Base-by-base conservation (phyloP, 495 filamentous ascomycete species). In the Copromyces sp. region DNA sequence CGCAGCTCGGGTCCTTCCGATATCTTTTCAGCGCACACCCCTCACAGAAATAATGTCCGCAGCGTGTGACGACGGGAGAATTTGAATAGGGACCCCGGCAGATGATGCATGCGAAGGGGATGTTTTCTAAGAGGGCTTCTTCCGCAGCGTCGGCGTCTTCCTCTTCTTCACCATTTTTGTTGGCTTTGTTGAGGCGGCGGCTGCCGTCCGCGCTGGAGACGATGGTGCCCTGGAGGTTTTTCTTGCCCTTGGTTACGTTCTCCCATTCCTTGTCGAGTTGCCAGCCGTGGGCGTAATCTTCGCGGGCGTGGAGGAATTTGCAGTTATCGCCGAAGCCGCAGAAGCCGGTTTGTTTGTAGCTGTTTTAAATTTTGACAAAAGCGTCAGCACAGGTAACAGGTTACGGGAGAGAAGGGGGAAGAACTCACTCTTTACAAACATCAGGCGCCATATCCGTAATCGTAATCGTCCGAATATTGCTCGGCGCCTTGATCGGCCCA, bases 11-110 rank as follows among this genome's bases (percentile, higher is more conserved):
- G 74, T 91, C 90, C 73, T 84, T 86, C 74, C 90, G 85, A 80
- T 98, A 98, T 71, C 93, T 81, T 77, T 91, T 86, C 74, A 99
- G 82, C 41, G 95, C 95, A 79, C 96, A 98, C 1, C 83, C 83
- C 78, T 97, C 91, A 80, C 95, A 99, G 74, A 98, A 99, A 77
- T 98, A 98, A 80, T 98, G 96, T 5, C 93, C 91, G 73, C 96
- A 98, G 74, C 92, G 92, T 40, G 95, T 99, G 14, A 94, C 83
- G 24, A 98, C 90, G 3, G 95, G 94, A 68, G 89, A 84, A 3
- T 16, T 35, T 75, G 89, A 90, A 81, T 99, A 99, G 9, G 89
- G 81, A 53, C 89, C 88, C 77, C 89, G 89, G 84, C 95, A 99
- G 72, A 98, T 93, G 73, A 98, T 89, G 78, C 95, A 99, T n/a